A percentile compares a stretch with the other conserved stretches of the same genome.
Evolutionary conservation across 2,329 filamentous ascomycete species (phyloP).

Genomic region (Beauveria pseudobassiana): DNA sequence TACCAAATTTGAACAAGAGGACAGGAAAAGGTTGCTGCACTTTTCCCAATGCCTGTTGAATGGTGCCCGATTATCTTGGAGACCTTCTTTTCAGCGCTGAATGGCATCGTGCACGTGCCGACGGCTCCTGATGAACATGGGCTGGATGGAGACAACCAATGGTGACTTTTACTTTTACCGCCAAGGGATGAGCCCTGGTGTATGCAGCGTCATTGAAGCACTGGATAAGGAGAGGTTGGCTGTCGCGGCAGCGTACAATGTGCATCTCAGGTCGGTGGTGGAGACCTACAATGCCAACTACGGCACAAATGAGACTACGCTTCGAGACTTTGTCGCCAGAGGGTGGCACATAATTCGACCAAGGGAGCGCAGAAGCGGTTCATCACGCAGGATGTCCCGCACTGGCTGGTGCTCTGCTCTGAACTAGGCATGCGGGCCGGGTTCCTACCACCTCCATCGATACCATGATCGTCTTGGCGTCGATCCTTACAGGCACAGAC

Average conservation of each 20-base stretch:
- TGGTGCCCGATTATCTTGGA: conserved; percentile 11
- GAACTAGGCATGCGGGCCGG: conserved; percentile 1
- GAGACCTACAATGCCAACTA: conserved; percentile 3
- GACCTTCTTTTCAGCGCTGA: conserved; percentile 12
- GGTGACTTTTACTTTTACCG: conserved; percentile 15
- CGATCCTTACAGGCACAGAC: conserved; percentile 8
- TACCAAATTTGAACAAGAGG: neutral
- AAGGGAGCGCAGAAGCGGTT: conserved; percentile 11
- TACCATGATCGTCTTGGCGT: conserved; percentile 11
- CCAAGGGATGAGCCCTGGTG: conserved; percentile 13
- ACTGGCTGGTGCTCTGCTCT: conserved; percentile 9
- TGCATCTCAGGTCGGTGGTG: neutral
- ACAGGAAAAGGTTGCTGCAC: neutral
- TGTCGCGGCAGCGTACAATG: conserved; percentile 3
- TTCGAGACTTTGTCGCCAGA: conserved; percentile 11
- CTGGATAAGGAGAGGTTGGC: conserved; percentile 6
- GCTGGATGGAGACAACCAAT: conserved; percentile 14
- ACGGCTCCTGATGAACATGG: conserved; percentile 13
- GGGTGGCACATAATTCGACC: conserved; percentile 11
- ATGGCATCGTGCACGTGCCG: conserved; percentile 14
- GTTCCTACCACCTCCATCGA: conserved; percentile 10
- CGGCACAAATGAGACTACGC: neutral
- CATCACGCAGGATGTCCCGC: conserved; percentile 4
- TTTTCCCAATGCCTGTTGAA: conserved; percentile 11
- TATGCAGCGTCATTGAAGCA: conserved; percentile 13